phyloP scores from a whole-genome alignment of 2,329 filamentous ascomycete genomes.

The Scedosporium boydii region DNA sequence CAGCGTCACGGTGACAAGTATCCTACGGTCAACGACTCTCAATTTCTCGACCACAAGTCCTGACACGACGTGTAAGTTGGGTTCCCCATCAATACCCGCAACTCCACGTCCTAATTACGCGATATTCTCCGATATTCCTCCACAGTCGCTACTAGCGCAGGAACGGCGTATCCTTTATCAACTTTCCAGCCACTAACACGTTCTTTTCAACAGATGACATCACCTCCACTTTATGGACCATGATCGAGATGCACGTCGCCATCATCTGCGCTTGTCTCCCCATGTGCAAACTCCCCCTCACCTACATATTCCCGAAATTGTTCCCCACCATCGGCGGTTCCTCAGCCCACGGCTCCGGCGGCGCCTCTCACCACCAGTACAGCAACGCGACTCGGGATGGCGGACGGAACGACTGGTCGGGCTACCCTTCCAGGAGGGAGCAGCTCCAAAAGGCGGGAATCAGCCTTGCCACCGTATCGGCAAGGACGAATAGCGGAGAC shows the following conservation, averaged over 20 bases:
- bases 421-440: not conserved
- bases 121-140: too few relatives aligned
- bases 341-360: conserved; percentile 8
- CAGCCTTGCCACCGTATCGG: conserved; percentile 16
- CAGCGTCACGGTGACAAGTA: not conserved
- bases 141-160: too few relatives aligned
- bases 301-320: conserved; percentile 23
- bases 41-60: not conserved
- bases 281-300: conserved; percentile 29
- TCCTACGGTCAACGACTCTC: not conserved
- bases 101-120: not conserved
- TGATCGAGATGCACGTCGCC: conserved; percentile 28
- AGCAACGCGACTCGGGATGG: not conserved
- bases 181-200: not conserved
- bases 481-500: conserved; percentile 13
- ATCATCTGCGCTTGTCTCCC: conserved; percentile 29
- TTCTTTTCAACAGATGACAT: conserved; percentile 18
- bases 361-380: conserved; percentile 4
- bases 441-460: conserved; percentile 11
- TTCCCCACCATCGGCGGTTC: conserved; percentile 15
- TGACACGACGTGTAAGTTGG: not conserved
- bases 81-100: not conserved
- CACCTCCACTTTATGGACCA: conserved; percentile 27
- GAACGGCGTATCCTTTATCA: too few relatives aligned
- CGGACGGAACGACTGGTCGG: not conserved